A percentile compares a stretch with the other conserved stretches of the same genome.
phyloP scores from a whole-genome alignment of 768 basidiomycete species.

The Phlebiopsis flavidoalba region DNA sequence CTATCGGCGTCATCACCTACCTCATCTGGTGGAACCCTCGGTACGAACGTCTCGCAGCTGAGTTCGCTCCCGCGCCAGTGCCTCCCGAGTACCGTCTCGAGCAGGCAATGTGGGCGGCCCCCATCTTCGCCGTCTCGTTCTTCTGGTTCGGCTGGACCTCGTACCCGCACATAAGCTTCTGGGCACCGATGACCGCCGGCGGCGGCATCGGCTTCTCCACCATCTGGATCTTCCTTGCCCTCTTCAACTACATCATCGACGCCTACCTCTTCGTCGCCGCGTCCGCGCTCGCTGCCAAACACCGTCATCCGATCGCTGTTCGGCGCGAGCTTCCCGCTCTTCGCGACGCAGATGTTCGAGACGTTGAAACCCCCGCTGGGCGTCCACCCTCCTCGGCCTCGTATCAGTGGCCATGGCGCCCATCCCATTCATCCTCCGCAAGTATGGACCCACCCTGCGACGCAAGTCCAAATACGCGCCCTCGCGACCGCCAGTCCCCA shows the following conservation, averaged over 20 bases:
- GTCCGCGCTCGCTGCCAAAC: slow-evolving; percentile 50
- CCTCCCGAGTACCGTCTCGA: slow-evolving; percentile 59
- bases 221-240: slow-evolving; percentile 50
- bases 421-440: slow-evolving; percentile 25
- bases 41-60: slow-evolving; percentile 39
- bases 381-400: slow-evolving; percentile 52
- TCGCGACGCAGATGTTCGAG: slow-evolving; percentile 42
- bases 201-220: slow-evolving; percentile 46
- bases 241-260: slow-evolving; percentile 63
- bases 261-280: slow-evolving; percentile 54
- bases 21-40: slow-evolving; percentile 43
- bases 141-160: slow-evolving; percentile 75
- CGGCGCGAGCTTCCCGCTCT: slow-evolving; percentile 26
- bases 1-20: slow-evolving; percentile 27
- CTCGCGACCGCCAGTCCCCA: slow-evolving; percentile 3
- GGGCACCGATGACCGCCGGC: slow-evolving; percentile 51
- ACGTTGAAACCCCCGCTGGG: slow-evolving; percentile 51
- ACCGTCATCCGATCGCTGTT: slow-evolving; percentile 43
- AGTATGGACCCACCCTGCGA: slow-evolving; percentile 21
- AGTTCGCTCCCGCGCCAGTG: slow-evolving; percentile 48
- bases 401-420: slow-evolving; percentile 52
- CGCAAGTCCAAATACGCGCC: slow-evolving; percentile 24
- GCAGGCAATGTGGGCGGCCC: slow-evolving; percentile 45
- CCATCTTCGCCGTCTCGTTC: slow-evolving; percentile 48
- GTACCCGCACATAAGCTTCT: slow-evolving; percentile 44